Evolutionary conservation across 345 rosid species (phyloP).

Genomic region (Pugionium cornutum): DNA sequence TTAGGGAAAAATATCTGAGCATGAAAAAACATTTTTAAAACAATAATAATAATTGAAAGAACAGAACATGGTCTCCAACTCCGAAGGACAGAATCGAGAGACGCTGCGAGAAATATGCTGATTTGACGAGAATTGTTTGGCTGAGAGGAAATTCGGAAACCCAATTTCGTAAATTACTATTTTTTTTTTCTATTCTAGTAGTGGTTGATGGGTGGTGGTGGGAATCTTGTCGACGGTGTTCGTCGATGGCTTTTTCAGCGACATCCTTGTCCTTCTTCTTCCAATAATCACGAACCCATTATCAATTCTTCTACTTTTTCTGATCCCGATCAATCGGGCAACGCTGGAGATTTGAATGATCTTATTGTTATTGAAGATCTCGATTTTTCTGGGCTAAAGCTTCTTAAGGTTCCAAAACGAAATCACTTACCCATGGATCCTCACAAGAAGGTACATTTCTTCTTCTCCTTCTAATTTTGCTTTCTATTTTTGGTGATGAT

Average conservation of each 20-base stretch:
- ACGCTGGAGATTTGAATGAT: constrained; percentile 22
- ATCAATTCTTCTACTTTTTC: constrained; percentile 26
- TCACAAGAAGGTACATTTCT: constrained; percentile 66
- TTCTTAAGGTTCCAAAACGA: constrained; percentile 63
- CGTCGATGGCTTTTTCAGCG: constrained; percentile 91
- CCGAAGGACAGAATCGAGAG: constrained; percentile 27
- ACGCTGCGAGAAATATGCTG: constrained; percentile 21
- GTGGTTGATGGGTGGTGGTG: constrained; percentile 65
- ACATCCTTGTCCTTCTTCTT: constrained; percentile 46
- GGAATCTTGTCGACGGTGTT: constrained; percentile 75
- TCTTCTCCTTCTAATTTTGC: not conserved
- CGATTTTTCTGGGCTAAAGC: constrained; percentile 52
- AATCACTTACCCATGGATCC: constrained; percentile 60
- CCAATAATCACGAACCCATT: constrained; percentile 33
- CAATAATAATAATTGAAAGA: not conserved
- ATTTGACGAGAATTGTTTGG: constrained; percentile 35
- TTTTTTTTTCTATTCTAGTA: constrained; percentile 25
- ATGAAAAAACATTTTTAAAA: not conserved
- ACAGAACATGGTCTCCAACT: constrained; percentile 41
- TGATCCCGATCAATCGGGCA: constrained; percentile 4
- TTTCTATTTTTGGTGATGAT: not conserved
- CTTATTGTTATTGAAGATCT: constrained; percentile 45
- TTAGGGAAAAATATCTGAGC: constrained; percentile 27
- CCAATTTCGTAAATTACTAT: constrained; percentile 33
- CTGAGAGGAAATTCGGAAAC: constrained; percentile 39